Conservation (phyloP, 2,329 filamentous ascomycete species). For the Gnomoniopsis sp. region DNA sequence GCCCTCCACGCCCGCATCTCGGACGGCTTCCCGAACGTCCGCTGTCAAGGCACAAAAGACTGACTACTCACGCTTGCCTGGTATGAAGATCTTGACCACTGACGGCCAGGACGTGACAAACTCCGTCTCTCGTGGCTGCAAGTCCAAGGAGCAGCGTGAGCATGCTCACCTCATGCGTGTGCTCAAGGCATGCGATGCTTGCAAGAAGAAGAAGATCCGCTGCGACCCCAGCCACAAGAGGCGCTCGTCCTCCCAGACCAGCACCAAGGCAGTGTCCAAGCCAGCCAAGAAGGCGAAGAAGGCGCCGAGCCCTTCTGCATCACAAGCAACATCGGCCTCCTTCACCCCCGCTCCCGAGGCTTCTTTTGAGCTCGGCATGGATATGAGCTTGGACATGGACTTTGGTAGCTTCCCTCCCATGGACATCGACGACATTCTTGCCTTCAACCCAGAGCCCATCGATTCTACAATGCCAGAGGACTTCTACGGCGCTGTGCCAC, state of each 20-base stretch:
- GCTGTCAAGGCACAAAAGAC: constrained; percentile 20
- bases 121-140: constrained; percentile 58
- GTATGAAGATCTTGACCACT: constrained; percentile 65
- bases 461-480: not conserved
- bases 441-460: constrained; percentile 11
- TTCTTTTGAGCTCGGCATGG: constrained; percentile 18
- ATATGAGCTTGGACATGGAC: not conserved
- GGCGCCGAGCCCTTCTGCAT: not conserved
- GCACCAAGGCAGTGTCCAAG: constrained; percentile 28
- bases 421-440: constrained; percentile 16
- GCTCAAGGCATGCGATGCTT: constrained; percentile 64
- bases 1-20: constrained; percentile 18
- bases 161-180: constrained; percentile 65
- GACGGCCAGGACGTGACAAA: constrained; percentile 62
- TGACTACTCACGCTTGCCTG: constrained; percentile 54
- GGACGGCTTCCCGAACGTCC: constrained; percentile 28
- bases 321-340: not conserved
- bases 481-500: constrained; percentile 8
- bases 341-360: constrained; percentile 9
- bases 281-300: constrained; percentile 41
- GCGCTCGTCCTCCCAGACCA: constrained; percentile 34
- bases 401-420: not conserved
- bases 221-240: constrained; percentile 60
- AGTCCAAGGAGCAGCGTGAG: constrained; percentile 66
- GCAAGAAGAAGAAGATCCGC: constrained; percentile 60